Evolutionary conservation across 768 basidiomycete species (phyloP).

Genomic region (Dacryopinax spathularia): DNA sequence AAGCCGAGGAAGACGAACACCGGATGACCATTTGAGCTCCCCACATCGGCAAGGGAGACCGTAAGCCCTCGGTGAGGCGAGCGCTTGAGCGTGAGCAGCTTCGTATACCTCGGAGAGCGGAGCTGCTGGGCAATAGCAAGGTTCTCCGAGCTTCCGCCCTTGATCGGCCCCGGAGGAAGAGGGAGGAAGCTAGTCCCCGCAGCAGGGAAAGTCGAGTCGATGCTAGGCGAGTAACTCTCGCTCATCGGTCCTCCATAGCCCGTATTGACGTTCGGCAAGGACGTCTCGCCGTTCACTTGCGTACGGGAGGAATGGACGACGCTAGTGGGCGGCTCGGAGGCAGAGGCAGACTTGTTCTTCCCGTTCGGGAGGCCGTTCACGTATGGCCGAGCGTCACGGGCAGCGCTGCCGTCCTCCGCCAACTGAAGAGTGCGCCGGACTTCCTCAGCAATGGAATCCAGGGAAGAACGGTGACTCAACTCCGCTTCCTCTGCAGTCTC

Average conservation of each 20-base stretch:
- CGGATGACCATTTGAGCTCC: conserved; percentile 69
- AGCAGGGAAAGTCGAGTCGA: not conserved
- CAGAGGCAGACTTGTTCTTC: not conserved
- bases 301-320: not conserved
- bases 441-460: conserved; percentile 79
- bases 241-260: not conserved
- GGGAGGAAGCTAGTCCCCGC: not conserved
- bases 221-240: not conserved
- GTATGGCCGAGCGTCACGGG: not conserved
- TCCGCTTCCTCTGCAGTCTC: conserved; percentile 22
- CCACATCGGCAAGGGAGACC: conserved; percentile 89
- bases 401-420: not conserved
- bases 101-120: conserved; percentile 74
- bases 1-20: conserved; percentile 85
- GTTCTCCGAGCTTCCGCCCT: conserved; percentile 26
- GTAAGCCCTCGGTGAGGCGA: conserved; percentile 68
- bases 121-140: conserved; percentile 76
- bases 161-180: conserved; percentile 35
- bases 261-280: not conserved
- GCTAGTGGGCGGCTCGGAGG: not conserved
- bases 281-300: not conserved
- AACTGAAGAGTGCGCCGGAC: conserved; percentile 43
- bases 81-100: conserved; percentile 60
- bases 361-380: not conserved
- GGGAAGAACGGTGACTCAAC: conserved; percentile 51